These are phyloP conservation scores for Fusarium haematococcum DNA, from an alignment of 2,329 filamentous ascomycete genomes.

Conservation along the genomic window DNA sequence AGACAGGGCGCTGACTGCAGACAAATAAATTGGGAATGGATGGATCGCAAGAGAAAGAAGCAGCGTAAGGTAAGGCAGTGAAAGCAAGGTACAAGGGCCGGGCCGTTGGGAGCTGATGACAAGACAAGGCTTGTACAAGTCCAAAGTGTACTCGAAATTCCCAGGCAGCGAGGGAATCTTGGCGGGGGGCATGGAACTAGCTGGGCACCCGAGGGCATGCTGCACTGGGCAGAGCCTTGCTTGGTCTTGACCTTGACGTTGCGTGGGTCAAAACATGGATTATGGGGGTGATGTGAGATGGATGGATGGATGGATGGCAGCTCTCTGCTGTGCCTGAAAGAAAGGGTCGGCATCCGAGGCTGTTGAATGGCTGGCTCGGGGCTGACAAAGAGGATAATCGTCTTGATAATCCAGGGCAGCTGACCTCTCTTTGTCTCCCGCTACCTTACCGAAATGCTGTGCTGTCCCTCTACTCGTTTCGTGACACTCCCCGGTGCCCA, in stretches of 20 bases:
- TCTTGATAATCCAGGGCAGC: conserved; percentile 18
- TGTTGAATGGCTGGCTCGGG: background rate
- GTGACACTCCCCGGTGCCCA: conserved; percentile 4
- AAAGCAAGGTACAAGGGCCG: conserved; percentile 12
- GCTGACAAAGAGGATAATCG: conserved; percentile 8
- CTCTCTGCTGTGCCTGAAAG: conserved; percentile 31
- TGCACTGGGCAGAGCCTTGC: background rate
- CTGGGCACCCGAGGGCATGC: background rate
- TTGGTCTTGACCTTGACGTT: background rate
- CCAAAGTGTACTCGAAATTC: conserved; percentile 1
- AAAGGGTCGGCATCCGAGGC: conserved; percentile 3
- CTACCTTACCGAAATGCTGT: background rate
- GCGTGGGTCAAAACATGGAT: conserved; percentile 14
- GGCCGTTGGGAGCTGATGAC: conserved; percentile 36
- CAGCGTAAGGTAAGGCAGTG: conserved; percentile 13
- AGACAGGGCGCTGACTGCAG: background rate
- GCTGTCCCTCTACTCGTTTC: conserved; percentile 9
- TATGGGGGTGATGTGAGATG: conserved; percentile 13
- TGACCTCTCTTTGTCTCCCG: conserved; percentile 21
- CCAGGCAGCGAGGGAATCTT: conserved; percentile 28
- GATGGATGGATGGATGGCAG: background rate
- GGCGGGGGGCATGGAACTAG: conserved; percentile 9
- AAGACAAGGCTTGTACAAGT: conserved; percentile 17
- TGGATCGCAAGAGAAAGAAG: background rate
- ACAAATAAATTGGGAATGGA: conserved; percentile 7